phyloP scores from a whole-genome alignment of 345 rosid species.

The Pugionium cornutum region DNA sequence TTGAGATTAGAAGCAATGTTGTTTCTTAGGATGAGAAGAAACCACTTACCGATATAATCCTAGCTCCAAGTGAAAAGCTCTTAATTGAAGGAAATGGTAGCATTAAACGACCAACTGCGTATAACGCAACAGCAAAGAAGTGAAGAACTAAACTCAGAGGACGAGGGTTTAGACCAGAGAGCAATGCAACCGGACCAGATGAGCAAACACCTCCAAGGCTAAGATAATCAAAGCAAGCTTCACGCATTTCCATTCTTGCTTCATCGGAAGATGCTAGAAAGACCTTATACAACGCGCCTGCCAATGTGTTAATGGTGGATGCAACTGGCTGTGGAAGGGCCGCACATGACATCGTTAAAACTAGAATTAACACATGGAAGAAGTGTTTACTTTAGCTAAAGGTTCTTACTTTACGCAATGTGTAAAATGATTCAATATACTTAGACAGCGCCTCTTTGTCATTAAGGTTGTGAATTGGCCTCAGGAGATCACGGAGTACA shows the following conservation, averaged over 20 bases:
- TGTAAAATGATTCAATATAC: conserved; percentile 57
- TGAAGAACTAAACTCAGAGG: conserved; percentile 41
- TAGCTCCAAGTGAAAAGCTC: conserved; percentile 40
- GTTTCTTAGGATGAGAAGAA: not conserved
- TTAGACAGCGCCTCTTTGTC: conserved; percentile 45
- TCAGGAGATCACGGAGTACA: conserved; percentile 50
- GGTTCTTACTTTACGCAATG: conserved; percentile 46
- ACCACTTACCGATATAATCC: conserved; percentile 37
- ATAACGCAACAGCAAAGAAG: conserved; percentile 43
- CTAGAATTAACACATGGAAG: not conserved
- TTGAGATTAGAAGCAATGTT: not conserved
- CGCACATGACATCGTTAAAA: not conserved
- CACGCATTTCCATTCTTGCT: conserved; percentile 40
- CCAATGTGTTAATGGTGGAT: conserved; percentile 49
- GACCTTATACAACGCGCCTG: conserved; percentile 38
- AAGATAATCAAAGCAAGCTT: conserved; percentile 45
- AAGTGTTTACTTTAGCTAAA: not conserved
- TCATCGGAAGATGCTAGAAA: conserved; percentile 39
- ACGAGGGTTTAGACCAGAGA: conserved; percentile 45
- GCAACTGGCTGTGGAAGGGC: conserved; percentile 37
- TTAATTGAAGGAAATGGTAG: conserved; percentile 43
- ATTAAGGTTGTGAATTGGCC: conserved; percentile 42
- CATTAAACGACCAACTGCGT: conserved; percentile 38
- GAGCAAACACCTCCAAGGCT: conserved; percentile 46
- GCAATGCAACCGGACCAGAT: conserved; percentile 41